Evolutionary conservation across 352 stramenopile genomes (phyloP).

Genomic region (Pythium dissimile): DNA sequence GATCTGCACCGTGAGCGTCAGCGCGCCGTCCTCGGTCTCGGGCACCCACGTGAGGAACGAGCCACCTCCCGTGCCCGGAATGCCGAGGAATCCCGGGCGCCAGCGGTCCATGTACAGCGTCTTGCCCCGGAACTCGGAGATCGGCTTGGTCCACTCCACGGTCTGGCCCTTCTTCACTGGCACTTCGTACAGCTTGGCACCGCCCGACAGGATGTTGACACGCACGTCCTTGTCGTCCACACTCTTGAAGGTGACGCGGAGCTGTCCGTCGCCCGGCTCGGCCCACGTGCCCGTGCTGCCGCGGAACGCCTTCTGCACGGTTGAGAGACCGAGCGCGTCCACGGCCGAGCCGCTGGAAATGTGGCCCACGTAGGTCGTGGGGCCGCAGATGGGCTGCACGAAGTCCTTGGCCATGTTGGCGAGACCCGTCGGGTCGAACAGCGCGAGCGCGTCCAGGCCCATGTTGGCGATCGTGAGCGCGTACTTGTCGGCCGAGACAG

Average conservation of each 20-base stretch:
- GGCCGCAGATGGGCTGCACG: conserved; percentile 51
- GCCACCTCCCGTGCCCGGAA: conserved; percentile 54
- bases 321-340: conserved; percentile 39
- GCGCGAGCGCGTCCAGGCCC: conserved; percentile 34
- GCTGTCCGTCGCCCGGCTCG: conserved; percentile 31
- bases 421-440: conserved; percentile 46
- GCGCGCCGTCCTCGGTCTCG: conserved; percentile 30
- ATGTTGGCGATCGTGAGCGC: conserved; percentile 38
- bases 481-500: conserved; percentile 33
- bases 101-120: conserved; percentile 71
- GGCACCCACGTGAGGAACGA: conserved; percentile 64
- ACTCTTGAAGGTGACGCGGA: conserved; percentile 41
- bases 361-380: conserved; percentile 40
- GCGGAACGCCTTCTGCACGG: conserved; percentile 38
- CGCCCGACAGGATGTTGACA: conserved; percentile 50
- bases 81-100: conserved; percentile 46
- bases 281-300: conserved; percentile 37
- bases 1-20: conserved; percentile 41
- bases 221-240: conserved; percentile 40
- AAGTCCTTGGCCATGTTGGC: conserved; percentile 38
- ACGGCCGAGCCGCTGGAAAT: conserved; percentile 44
- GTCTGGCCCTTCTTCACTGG: conserved; percentile 30
- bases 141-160: conserved; percentile 32
- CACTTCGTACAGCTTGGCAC: conserved; percentile 41
- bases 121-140: conserved; percentile 39